Percentiles rank a stretch among this genome's conserved stretches.
These are phyloP conservation scores for Jamesozyma gamospora DNA, from an alignment of 805 yeast species.

Conservation along the genomic window DNA sequence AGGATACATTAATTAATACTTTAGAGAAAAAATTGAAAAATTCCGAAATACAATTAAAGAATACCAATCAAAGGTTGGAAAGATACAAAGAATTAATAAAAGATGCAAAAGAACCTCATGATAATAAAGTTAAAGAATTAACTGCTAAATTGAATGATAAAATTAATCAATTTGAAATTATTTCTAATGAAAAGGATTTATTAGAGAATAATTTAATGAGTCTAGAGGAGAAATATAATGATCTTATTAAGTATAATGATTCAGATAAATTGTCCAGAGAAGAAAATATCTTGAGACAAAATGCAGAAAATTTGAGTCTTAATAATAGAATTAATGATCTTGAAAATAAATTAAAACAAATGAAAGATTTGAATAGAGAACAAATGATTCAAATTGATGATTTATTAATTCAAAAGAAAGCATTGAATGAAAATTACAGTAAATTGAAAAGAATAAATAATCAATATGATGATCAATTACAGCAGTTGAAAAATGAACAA, in stretches of 20 bases:
- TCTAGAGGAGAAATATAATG: neutral
- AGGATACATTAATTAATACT: slow-evolving; percentile 1
- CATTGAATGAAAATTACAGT: slow-evolving; percentile 3
- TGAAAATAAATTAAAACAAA: neutral
- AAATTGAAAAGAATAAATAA: neutral
- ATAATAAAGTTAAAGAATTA: slow-evolving; percentile 10
- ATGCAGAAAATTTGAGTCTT: neutral
- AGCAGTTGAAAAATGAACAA: neutral
- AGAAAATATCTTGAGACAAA: neutral
- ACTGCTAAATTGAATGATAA: slow-evolving; percentile 4
- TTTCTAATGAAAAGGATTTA: neutral
- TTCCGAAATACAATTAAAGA: neutral
- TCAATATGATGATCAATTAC: neutral
- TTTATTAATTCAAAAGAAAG: neutral
- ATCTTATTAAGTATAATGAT: neutral
- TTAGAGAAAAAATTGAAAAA: slow-evolving; percentile 3
- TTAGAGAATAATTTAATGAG: neutral
- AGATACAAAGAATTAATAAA: neutral
- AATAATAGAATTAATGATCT: neutral
- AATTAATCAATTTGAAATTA: neutral
- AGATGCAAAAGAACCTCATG: slow-evolving; percentile 11
- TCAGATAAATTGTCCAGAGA: neutral
- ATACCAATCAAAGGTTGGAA: neutral
- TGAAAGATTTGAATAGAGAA: slow-evolving; percentile 1
- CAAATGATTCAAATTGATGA: slow-evolving; percentile 3